Evolutionary conservation across 257 asterid genomes (phyloP).

Genomic region (Ballota nigra): DNA sequence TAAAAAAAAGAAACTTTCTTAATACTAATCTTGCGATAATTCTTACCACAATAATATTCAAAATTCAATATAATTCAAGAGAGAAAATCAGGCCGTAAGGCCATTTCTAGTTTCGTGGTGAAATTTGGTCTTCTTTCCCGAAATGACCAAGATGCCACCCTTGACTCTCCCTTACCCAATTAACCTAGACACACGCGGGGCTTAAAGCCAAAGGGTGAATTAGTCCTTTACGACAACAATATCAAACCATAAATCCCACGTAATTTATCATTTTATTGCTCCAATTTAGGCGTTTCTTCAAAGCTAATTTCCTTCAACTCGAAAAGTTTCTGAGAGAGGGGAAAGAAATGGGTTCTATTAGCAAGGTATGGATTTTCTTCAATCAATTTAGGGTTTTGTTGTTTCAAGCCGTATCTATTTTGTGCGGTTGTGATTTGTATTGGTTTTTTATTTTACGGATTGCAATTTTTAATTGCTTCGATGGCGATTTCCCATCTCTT

Average conservation of each 20-base stretch:
- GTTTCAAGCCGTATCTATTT: background rate
- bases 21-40: background rate
- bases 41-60: background rate
- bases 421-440: background rate
- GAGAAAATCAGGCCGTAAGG: background rate
- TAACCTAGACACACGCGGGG: constrained; percentile 30
- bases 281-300: constrained; percentile 13
- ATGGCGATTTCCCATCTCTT: background rate
- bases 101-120: constrained; percentile 8
- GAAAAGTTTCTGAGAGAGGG: background rate
- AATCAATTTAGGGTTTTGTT: background rate
- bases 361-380: constrained; percentile 31
- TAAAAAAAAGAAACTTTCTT: background rate
- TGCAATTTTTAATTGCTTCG: constrained; percentile 7
- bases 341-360: constrained; percentile 36
- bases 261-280: background rate
- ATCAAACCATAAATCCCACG: background rate
- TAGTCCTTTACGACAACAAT: constrained; percentile 11
- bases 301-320: constrained; percentile 12
- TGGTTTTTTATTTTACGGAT: background rate
- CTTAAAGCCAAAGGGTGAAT: constrained; percentile 6
- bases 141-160: constrained; percentile 32
- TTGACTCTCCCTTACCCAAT: constrained; percentile 14
- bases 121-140: background rate
- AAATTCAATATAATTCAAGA: background rate